A percentile compares a stretch with the other conserved stretches of the same genome.
These are phyloP conservation scores for Phaffomyces antillensis DNA, from an alignment of 805 yeast genomes.

Conservation along the genomic window DNA sequence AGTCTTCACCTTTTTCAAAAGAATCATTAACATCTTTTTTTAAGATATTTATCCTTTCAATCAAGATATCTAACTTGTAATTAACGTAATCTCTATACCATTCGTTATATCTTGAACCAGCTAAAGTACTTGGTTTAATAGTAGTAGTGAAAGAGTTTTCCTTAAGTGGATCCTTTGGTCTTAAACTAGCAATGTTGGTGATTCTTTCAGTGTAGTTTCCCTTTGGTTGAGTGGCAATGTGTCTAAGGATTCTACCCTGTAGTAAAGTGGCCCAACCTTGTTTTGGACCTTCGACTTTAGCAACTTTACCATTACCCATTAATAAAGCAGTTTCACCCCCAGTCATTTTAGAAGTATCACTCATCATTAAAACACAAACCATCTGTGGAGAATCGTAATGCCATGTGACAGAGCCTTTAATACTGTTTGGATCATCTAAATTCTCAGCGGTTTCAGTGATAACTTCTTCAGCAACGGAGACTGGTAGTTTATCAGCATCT, in stretches of 20 bases:
- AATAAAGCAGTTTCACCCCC: conserved; percentile 56
- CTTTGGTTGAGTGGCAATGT: conserved; percentile 39
- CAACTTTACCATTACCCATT: conserved; percentile 22
- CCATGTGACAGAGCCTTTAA: conserved; percentile 57
- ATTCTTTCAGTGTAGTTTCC: conserved; percentile 33
- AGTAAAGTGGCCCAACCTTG: conserved; percentile 44
- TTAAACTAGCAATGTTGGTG: conserved; percentile 35
- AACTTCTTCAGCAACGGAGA: not conserved
- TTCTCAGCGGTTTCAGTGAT: conserved; percentile 7
- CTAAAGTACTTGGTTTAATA: conserved; percentile 32
- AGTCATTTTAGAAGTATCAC: conserved; percentile 50
- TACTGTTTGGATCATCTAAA: conserved; percentile 14
- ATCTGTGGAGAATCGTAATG: conserved; percentile 58
- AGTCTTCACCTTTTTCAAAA: conserved; percentile 22
- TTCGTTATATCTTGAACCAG: conserved; percentile 30
- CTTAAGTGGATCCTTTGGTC: conserved; percentile 31
- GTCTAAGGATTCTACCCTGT: conserved; percentile 40
- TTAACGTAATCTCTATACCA: conserved; percentile 35
- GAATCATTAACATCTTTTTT: conserved; percentile 20
- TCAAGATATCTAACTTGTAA: conserved; percentile 30
- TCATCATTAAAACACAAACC: conserved; percentile 57
- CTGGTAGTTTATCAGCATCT: not conserved
- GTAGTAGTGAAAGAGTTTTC: conserved; percentile 37
- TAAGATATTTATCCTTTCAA: conserved; percentile 26
- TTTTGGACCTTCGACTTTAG: conserved; percentile 32